Evolutionary conservation across 2,329 filamentous ascomycete genomes (phyloP), one percentile per base, ranked within the genome.

Genomic region (Penicillium frequentans): DNA sequence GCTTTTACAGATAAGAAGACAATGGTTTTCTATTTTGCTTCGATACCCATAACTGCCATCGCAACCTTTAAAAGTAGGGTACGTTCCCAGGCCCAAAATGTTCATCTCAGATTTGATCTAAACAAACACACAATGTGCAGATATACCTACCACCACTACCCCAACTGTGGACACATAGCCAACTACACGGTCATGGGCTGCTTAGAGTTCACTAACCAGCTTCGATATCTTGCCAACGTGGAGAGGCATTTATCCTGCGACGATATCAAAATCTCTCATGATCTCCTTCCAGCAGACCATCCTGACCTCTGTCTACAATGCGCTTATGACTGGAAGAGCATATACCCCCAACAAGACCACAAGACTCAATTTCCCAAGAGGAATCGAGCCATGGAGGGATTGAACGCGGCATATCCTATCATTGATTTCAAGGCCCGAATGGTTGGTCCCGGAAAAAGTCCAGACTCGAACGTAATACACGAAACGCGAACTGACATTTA

Each of bases 141-240:
- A 8, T 54, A 66, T 33, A 67, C 54, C n/a, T 69, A 65, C 44
- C 66, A 70, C 46, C 68, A 69, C 54, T 68, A 67, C 45, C 54
- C 60, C 11, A 19, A 11, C 33, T 72, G 68, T 48, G 68, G 70
- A 14, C 70, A 72, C 44, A 70, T 72, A 35, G 56, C 64, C 46
- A 61, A 59, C 37, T 70, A 63, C 52, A 67, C 55, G 1, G 47
- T 70, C n/a, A 56, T 54, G n/a, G 63, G 61, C 55, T 71, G 69
- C 52, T 39, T 55, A 14, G 52, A 61, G 2, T 61, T 65, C 31
- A 66, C 64, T 21, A 60, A 65, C n/a, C 37, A 37, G 8, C 53
- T 71, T 3, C 64, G 63, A n/a, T 16, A 39, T n/a, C n/a, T 49
- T 43, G 46, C 24, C 13, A 42, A 19, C 24, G 19, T 16, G 10